phyloP scores from a whole-genome alignment of 75 land plant genomes.

The Pinus taeda region DNA sequence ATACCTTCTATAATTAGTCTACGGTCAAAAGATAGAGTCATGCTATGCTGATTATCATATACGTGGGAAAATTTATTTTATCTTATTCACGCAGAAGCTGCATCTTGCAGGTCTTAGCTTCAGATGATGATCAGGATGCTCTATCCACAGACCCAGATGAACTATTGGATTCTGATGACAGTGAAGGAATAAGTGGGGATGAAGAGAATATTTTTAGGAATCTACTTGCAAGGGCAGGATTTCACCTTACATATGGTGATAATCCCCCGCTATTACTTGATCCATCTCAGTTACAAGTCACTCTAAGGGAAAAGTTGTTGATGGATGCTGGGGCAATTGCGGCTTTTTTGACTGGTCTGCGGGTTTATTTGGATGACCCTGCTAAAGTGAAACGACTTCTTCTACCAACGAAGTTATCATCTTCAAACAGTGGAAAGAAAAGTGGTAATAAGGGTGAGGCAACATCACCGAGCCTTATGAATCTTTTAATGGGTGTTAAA shows the following conservation, averaged over 20 bases:
- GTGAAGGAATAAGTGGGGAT: conserved; percentile 92
- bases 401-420: conserved; percentile 85
- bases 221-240: conserved; percentile 91
- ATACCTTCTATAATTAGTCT: neutral
- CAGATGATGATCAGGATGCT: conserved; percentile 98
- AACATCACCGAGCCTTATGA: conserved; percentile 92
- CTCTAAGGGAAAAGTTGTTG: conserved; percentile 83
- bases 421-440: conserved; percentile 54
- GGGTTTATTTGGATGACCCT: conserved; percentile 98
- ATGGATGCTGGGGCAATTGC: conserved; percentile 99
- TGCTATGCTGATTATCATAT: neutral
- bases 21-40: neutral
- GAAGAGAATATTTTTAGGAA: conserved; percentile 95
- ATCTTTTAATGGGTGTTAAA: conserved; percentile 97
- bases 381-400: conserved; percentile 92
- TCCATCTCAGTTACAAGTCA: conserved; percentile 85
- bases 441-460: conserved; percentile 51
- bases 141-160: conserved; percentile 97
- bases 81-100: neutral
- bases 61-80: neutral
- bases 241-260: conserved; percentile 92
- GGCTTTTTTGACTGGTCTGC: conserved; percentile 89
- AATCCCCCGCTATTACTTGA: conserved; percentile 52
- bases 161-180: conserved; percentile 90
- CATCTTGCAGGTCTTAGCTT: conserved; percentile 71